Conservation (phyloP, 208 protist genomes). For the Crithidia acanthocephali region DNA sequence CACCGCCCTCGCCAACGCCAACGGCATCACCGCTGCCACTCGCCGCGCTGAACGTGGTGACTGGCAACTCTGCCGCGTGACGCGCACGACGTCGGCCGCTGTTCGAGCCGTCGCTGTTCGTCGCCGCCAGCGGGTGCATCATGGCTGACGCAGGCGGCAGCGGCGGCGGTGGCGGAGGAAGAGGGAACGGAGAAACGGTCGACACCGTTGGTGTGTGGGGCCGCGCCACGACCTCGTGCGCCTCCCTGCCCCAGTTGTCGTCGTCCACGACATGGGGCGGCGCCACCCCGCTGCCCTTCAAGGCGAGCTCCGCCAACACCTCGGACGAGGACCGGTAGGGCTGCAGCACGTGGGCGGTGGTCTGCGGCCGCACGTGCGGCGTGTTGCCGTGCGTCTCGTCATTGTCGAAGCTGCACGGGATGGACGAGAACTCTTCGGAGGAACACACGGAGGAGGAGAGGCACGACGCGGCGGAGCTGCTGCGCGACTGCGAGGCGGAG, state of each 20-base stretch:
- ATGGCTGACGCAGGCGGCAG: not conserved
- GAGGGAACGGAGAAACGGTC: not conserved
- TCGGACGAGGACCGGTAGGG: not conserved
- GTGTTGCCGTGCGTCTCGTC: not conserved
- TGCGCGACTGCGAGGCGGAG: conserved; percentile 7
- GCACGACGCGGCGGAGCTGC: conserved; percentile 4
- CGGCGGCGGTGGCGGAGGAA: conserved; percentile 4
- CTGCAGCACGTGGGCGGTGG: not conserved
- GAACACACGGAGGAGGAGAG: not conserved
- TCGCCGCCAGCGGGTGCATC: not conserved
- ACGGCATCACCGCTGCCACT: not conserved
- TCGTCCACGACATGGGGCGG: not conserved
- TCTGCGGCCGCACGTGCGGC: not conserved
- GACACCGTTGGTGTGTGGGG: not conserved
- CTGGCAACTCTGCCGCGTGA: not conserved
- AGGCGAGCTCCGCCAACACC: conserved; percentile 5
- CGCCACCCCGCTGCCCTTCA: not conserved
- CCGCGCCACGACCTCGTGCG: not conserved
- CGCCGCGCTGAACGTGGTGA: not conserved
- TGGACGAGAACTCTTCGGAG: not conserved
- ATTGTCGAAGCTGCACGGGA: not conserved
- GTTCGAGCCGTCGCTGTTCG: not conserved
- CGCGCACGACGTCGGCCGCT: not conserved
- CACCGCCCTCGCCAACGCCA: no score
- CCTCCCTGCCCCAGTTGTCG: not conserved